phyloP scores from a whole-genome alignment of 805 yeast species.

The Pichia paraexigua region DNA sequence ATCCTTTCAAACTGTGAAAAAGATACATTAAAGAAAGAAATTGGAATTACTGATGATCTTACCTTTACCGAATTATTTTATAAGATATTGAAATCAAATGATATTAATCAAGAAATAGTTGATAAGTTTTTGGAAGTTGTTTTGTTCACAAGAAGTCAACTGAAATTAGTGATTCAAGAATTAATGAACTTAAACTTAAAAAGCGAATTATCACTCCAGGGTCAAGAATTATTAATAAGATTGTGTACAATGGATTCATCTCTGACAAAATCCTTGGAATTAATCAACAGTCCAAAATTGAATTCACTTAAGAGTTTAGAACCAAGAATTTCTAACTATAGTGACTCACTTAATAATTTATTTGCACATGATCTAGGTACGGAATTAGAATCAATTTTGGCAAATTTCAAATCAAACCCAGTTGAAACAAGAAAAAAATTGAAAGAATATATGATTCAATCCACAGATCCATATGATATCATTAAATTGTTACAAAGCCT shows the following conservation, averaged over 20 bases:
- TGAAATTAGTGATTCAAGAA: conserved; percentile 45
- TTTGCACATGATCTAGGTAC: background rate
- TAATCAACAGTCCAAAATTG: conserved; percentile 15
- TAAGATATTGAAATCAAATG: conserved; percentile 14
- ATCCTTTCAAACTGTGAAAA: conserved; percentile 12
- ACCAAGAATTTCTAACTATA: background rate
- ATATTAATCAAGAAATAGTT: conserved; percentile 14
- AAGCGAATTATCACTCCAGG: conserved; percentile 51
- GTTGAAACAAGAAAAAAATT: conserved; percentile 4
- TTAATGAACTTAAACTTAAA: conserved; percentile 50
- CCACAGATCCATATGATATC: conserved; percentile 15
- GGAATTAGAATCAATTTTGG: background rate
- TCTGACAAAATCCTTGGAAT: conserved; percentile 45
- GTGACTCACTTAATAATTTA: background rate
- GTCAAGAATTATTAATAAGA: conserved; percentile 67
- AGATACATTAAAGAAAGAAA: conserved; percentile 3
- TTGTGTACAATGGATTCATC: conserved; percentile 64
- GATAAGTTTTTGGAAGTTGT: conserved; percentile 33
- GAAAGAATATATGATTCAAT: conserved; percentile 1
- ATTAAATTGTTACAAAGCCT: conserved; percentile 9
- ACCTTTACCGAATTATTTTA: conserved; percentile 19
- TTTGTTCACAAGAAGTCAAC: conserved; percentile 30
- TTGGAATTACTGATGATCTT: conserved; percentile 7
- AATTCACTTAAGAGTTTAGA: background rate
- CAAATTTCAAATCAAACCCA: conserved; percentile 4